phyloP scores from a whole-genome alignment of 257 asterid species.

The Solanum verrucosum region DNA sequence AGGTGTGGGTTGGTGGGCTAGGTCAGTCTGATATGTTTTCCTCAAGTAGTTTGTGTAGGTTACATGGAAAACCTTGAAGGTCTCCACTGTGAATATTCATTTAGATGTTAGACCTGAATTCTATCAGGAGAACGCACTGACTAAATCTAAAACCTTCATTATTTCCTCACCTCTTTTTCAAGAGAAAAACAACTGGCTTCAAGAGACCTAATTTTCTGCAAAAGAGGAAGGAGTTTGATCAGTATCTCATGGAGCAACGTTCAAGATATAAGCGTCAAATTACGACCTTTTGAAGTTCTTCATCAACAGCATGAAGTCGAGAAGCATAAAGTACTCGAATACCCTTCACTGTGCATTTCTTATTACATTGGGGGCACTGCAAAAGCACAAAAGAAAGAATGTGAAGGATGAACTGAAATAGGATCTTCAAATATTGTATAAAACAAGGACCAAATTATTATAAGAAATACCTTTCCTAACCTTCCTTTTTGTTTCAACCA shows the following conservation, averaged over 20 bases:
- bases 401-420: background rate
- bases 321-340: constrained; percentile 72
- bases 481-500: constrained; percentile 56
- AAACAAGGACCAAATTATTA: background rate
- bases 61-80: background rate
- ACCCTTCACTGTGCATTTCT: constrained; percentile 48
- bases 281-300: constrained; percentile 62
- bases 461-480: constrained; percentile 51
- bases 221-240: background rate
- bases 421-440: background rate
- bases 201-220: constrained; percentile 57
- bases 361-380: constrained; percentile 94
- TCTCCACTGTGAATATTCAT: background rate
- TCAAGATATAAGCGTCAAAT: background rate
- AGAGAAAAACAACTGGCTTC: constrained; percentile 58
- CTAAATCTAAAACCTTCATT: background rate
- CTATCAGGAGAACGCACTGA: background rate
- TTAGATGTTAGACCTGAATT: background rate
- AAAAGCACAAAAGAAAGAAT: constrained; percentile 4
- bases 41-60: background rate
- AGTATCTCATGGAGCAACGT: background rate
- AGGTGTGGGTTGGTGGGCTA: background rate
- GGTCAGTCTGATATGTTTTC: background rate
- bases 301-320: constrained; percentile 52
- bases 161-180: constrained; percentile 57